Evolutionary conservation across 768 basidiomycete species (phyloP), one percentile per base, ranked within the genome.

Genomic region (Leccinum disarticulatum): DNA sequence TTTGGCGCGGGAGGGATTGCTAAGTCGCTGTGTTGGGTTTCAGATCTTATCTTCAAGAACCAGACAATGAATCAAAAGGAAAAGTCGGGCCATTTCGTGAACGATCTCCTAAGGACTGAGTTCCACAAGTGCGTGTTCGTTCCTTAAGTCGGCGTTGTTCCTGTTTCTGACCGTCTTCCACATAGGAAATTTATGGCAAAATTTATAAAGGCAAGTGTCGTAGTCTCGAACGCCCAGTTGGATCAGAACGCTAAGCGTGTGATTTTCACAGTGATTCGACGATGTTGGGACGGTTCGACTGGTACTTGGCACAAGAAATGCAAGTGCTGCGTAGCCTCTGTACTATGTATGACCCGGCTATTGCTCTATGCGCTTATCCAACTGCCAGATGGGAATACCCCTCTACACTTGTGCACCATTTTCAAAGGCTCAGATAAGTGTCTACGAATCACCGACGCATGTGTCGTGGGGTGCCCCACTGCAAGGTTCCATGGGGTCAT

Each of bases 41-140:
- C 67, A 94, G 94, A 99, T 74, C 79, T 97, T 56, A 95, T 98
- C 69, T 98, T 98, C 85, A 98, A 98, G 79, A 98, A 98, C 73
- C 97, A 99, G 75, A 93, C 97, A 0, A 87, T 87, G 75, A 83
- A 81, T 33, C 72, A 80, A 51, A 81, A 77, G 35, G 82, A 87
- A 56, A 87, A 87, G 70, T 75, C 79, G 3, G 87, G 88, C 13
- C 87, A 90, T 58, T 98, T 98, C 70, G 94, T 98, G 62, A 98
- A 99, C 70, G 97, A 98, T 75, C 79, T 98, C 53, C 75, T 98
- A 61, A 83, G 96, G 71, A 95, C 94, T 54, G 91, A 95, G 70
- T 96, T 95, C 72, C 93, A 95, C 79, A 92, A 87, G 91, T 93
- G 60, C 59, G 89, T 83, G 1, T 56, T 41, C 36, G 22, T 22